Evolutionary conservation across 2,329 filamentous ascomycete species (phyloP).

Genomic region (Trichocomaceae sp.): DNA sequence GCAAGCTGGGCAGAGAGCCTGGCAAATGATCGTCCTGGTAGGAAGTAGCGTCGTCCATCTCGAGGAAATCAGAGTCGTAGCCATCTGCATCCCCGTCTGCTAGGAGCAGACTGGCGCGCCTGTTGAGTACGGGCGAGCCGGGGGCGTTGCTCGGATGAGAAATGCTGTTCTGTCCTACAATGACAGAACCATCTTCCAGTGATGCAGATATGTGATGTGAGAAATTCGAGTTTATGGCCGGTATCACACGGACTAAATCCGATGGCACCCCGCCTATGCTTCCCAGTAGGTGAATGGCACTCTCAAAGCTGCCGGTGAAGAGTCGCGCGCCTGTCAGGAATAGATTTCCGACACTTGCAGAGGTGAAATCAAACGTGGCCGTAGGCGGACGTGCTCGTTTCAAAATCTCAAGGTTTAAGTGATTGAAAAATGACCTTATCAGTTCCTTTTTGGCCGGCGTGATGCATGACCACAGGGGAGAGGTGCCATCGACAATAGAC

Average conservation of each 20-base stretch:
- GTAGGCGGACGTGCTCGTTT: slow-evolving; percentile 64
- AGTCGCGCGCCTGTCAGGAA: slow-evolving; percentile 79
- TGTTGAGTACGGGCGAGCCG: slow-evolving; percentile 16
- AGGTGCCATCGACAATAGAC: slow-evolving; percentile 76
- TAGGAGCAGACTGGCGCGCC: slow-evolving; percentile 31
- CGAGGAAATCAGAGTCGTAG: slow-evolving; percentile 21
- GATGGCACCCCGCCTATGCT: slow-evolving; percentile 79
- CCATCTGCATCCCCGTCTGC: slow-evolving; percentile 26
- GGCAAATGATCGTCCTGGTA: slow-evolving; percentile 44
- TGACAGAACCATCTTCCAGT: slow-evolving; percentile 65
- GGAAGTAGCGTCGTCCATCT: slow-evolving; percentile 28
- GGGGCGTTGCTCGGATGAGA: slow-evolving; percentile 64
- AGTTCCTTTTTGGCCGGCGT: slow-evolving; percentile 68
- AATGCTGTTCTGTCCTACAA: slow-evolving; percentile 89
- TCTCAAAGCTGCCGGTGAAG: slow-evolving; percentile 88
- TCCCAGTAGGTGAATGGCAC: slow-evolving; percentile 81
- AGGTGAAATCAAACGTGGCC: slow-evolving; percentile 70
- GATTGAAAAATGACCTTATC: slow-evolving; percentile 69
- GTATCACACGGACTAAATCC: slow-evolving; percentile 66
- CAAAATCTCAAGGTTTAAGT: slow-evolving; percentile 69
- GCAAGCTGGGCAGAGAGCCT: slow-evolving; percentile 68
- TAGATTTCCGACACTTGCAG: slow-evolving; percentile 69
- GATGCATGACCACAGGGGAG: slow-evolving; percentile 65
- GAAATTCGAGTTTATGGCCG: slow-evolving; percentile 91
- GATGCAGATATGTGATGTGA: slow-evolving; percentile 88